Percentiles rank a stretch among this genome's conserved stretches.
Conservation (phyloP, 2,329 filamentous ascomycete genomes). For the Trichoderma aggressivum region DNA sequence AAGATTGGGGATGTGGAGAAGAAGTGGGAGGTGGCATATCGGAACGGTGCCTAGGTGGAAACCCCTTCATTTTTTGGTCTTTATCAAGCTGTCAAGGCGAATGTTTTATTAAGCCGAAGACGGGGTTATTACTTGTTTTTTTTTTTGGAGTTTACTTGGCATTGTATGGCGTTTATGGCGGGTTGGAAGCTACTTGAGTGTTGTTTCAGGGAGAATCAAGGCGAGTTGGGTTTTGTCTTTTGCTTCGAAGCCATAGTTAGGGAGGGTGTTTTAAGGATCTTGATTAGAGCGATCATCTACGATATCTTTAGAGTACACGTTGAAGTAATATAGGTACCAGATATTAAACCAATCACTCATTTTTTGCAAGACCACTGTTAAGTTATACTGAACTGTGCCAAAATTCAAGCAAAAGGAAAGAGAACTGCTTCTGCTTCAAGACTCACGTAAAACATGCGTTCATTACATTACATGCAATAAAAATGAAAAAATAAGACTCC, state of each 20-base stretch:
- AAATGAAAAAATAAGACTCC: neutral
- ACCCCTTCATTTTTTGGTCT: neutral
- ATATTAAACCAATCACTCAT: neutral
- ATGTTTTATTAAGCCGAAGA: neutral
- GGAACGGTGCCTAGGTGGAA: slow-evolving; percentile 26
- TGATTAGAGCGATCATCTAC: neutral
- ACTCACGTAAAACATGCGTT: neutral
- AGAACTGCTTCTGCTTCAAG: neutral
- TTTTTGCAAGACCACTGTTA: neutral
- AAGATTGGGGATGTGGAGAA: slow-evolving; percentile 65
- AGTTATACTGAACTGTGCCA: neutral
- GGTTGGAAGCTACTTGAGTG: neutral
- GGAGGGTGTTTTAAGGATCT: neutral
- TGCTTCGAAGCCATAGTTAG: neutral
- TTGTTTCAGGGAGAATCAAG: neutral
- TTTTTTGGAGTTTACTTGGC: slow-evolving; percentile 21
- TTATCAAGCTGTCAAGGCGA: neutral
- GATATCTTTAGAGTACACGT: neutral
- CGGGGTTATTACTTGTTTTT: neutral
- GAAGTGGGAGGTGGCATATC: slow-evolving; percentile 53
- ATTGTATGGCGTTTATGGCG: slow-evolving; percentile 35
- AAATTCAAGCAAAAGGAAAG: neutral
- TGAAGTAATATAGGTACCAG: neutral
- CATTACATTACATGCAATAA: slow-evolving; percentile 5
- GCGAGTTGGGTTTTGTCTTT: neutral